Evolutionary conservation across 108 stramenopile genomes (phyloP).

Genomic region (Aureococcus anophagefferens): DNA sequence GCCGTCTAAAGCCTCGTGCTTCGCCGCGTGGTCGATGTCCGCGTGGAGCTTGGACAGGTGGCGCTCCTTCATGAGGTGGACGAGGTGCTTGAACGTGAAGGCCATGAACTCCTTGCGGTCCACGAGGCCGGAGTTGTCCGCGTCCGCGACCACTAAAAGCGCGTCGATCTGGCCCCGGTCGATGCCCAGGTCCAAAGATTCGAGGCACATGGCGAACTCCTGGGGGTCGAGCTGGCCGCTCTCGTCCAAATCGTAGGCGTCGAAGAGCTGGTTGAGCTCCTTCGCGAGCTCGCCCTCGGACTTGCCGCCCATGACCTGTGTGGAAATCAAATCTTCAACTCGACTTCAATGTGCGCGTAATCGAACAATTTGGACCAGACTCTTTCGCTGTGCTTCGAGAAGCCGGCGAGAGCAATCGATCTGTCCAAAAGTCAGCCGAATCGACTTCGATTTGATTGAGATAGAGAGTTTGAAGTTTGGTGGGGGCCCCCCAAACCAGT

Average conservation of each 20-base stretch:
- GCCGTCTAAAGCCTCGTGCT: background rate
- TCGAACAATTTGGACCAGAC: too few relatives aligned
- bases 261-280: background rate
- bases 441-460: too few relatives aligned
- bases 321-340: too few relatives aligned
- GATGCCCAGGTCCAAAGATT: constrained; percentile 6
- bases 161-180: background rate
- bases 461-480: too few relatives aligned
- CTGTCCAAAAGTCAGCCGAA: too few relatives aligned
- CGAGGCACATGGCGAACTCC: constrained; percentile 8
- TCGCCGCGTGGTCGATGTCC: background rate
- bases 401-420: too few relatives aligned
- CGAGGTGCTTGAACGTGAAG: constrained; percentile 2
- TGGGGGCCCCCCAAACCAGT: too few relatives aligned
- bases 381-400: too few relatives aligned
- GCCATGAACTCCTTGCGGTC: constrained; percentile 9
- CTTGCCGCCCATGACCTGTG: background rate
- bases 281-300: background rate
- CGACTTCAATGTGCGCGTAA: too few relatives aligned
- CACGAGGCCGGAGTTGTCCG: background rate
- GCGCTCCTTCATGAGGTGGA: constrained; percentile 8
- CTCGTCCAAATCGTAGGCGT: background rate
- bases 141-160: constrained; percentile 1
- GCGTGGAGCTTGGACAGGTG: background rate
- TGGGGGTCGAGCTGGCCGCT: background rate